Base-by-base conservation (phyloP, 179 eudicot species). In the Beta macrorhiza region DNA sequence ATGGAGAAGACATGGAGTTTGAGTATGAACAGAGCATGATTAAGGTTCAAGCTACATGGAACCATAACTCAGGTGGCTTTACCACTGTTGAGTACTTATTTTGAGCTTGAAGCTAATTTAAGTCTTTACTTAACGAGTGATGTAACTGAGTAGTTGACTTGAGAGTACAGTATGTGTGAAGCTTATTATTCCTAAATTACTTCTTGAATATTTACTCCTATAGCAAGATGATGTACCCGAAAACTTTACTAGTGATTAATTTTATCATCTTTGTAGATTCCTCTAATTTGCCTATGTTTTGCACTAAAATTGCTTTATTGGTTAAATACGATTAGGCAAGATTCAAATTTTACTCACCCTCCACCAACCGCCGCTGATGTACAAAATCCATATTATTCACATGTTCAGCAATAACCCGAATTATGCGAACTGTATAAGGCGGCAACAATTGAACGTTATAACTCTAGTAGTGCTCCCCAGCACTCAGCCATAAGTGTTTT, bases 41-140 rank as follows among this genome's bases (percentile, higher is more conserved):
- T 20, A 81, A 67, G 45, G 78, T 89, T 78, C 89, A 88, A 72
- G 93, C 93, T 82, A 87, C 96, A n/a, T 95, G 97, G 98, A 74
- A 84, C n/a, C 37, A 74, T 22, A 64, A 74, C 19, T 79, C 84
- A 65, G 76, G 85, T 5, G 84, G 86, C 17, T 44, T 82, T 11
- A 90, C 94, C 10, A 71, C 55, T 19, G 83, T 92, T 13, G 93
- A 93, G 61, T 94, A 91, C 83, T 78, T 85, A 65, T 93, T 89
- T 83, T 90, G 80, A 89, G 74, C 74, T 65, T 12, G 25, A 76
- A 14, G 7, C 6, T 56, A 7, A 5, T 5, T 19, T 61, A 13
- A 17, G 22, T n/a, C n/a, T 17, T 29, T 51, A 7, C 5, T 10
- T 29, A 59, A 42, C 5, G 12, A 10, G 61, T 55, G 15, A 42